Evolutionary conservation across 352 stramenopile species (phyloP).

Genomic region (Lagenidium sp.): DNA sequence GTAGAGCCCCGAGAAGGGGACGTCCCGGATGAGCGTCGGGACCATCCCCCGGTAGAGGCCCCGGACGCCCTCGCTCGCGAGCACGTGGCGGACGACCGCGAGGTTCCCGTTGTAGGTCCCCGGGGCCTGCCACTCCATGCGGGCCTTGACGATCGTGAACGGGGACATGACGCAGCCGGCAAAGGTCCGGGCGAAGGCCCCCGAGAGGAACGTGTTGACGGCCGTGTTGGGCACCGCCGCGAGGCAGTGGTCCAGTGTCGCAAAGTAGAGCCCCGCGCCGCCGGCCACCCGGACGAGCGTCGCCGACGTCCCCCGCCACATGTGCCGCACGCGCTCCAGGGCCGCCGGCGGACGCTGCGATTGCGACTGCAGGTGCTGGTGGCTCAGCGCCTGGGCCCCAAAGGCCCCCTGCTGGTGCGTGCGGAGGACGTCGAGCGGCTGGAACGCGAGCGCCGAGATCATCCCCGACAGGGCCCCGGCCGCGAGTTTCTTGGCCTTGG

Average conservation of each 20-base stretch:
- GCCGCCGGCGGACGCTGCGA: neutral
- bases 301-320: conserved; percentile 78
- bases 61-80: conserved; percentile 52
- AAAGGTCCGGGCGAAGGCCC: conserved; percentile 80
- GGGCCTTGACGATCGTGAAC: conserved; percentile 81
- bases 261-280: conserved; percentile 81
- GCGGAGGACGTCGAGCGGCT: conserved; percentile 78
- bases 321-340: conserved; percentile 32
- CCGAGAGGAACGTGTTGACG: conserved; percentile 73
- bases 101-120: conserved; percentile 53
- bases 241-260: conserved; percentile 63
- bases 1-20: conserved; percentile 85
- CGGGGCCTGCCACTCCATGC: conserved; percentile 75
- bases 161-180: conserved; percentile 71
- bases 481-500: conserved; percentile 65
- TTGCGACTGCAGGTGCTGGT: too few species aligned
- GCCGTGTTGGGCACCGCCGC: conserved; percentile 36
- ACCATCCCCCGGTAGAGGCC: conserved; percentile 83
- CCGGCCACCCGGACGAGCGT: conserved; percentile 76
- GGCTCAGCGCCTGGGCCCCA: conserved; percentile 11
- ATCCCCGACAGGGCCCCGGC: conserved; percentile 66
- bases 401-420: conserved; percentile 83
- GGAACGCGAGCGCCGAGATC: conserved; percentile 75
- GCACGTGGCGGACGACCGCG: conserved; percentile 53
- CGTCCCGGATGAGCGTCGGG: conserved; percentile 77